A percentile compares a stretch with the other conserved stretches of the same genome.
phyloP scores from a whole-genome alignment of 129 eudicot genomes.

The Centaurea solstitialis region DNA sequence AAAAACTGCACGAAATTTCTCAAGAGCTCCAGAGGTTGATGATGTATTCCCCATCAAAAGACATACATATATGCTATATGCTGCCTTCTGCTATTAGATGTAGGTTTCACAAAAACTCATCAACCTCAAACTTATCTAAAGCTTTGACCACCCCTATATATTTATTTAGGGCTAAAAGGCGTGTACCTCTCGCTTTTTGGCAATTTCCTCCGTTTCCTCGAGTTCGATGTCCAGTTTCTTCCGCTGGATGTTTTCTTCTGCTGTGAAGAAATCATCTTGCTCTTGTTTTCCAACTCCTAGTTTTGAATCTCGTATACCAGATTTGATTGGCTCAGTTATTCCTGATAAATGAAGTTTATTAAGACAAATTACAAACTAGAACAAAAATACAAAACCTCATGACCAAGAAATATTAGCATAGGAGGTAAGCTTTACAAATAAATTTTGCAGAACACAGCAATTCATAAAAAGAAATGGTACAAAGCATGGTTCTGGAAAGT shows the following conservation, averaged over 20 bases:
- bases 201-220: constrained; percentile 89
- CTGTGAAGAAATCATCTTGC: constrained; percentile 90
- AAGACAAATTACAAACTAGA: not conserved
- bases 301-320: constrained; percentile 93
- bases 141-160: constrained; percentile 2
- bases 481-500: not conserved
- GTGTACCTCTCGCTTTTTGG: constrained; percentile 95
- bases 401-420: not conserved
- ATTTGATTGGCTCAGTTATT: constrained; percentile 88
- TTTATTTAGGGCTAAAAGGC: constrained; percentile 24
- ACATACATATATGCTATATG: constrained; percentile 86
- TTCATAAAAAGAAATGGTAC: not conserved
- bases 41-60: constrained; percentile 81
- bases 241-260: constrained; percentile 96
- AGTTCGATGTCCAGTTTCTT: constrained; percentile 87
- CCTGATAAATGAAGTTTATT: constrained; percentile 43
- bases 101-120: constrained; percentile 66
- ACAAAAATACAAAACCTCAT: not conserved
- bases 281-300: constrained; percentile 95
- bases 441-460: not conserved
- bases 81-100: constrained; percentile 93
- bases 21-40: constrained; percentile 83
- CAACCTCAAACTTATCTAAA: constrained; percentile 49
- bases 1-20: constrained; percentile 93
- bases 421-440: not conserved